Base-by-base conservation (phyloP, 116 monocot genomes). In the Cymodocea nodosa region DNA sequence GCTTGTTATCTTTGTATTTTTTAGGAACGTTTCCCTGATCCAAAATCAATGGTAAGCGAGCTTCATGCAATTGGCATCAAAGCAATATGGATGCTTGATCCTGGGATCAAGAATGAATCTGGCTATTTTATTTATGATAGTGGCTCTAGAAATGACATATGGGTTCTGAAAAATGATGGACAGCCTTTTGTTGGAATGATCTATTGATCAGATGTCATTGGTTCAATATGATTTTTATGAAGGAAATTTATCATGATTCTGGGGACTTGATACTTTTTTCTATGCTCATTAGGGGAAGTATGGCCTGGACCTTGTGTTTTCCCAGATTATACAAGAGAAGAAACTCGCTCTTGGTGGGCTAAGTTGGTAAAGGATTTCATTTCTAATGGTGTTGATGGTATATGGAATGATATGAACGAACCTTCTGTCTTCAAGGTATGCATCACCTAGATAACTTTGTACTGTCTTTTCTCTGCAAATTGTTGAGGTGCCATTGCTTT, bases 361-460 rank as follows among this genome's bases (percentile, higher is more conserved):
- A 75, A 83, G 44, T 82, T 91, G 53, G 97, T 97, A 19, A 97
- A 71, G 18, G 82, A 97, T 50, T 97, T 97, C 50, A 58, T 84
- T 56, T 60, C 87, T 17, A 85, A 88, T 77, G 97, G 87, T 60
- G 88, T 86, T 80, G 97, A 97, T 91, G 97, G 97, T 13, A 97
- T 97, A 78, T 97, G 97, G 97, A 97, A 97, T 82, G 97, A 97
- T 74, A 97, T 97, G 97, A 97, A 97, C 69, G 97, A 97, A 65
- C 97, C 97, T 71, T 74, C 97, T 60, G 77, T 97, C 73, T 97
- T 97, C 75, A 88, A 82, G 76, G 97, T 88, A 82, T 64, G 62
- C 51, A 56, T 74, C 62, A 52, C 71, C 59, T 11, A 17, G 3
- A 35, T 12, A 10, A 30, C 10, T 62, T 59, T 60, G 15, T 60